phyloP scores from a whole-genome alignment of 352 stramenopile genomes.

The Elongisporangium prolatum region DNA sequence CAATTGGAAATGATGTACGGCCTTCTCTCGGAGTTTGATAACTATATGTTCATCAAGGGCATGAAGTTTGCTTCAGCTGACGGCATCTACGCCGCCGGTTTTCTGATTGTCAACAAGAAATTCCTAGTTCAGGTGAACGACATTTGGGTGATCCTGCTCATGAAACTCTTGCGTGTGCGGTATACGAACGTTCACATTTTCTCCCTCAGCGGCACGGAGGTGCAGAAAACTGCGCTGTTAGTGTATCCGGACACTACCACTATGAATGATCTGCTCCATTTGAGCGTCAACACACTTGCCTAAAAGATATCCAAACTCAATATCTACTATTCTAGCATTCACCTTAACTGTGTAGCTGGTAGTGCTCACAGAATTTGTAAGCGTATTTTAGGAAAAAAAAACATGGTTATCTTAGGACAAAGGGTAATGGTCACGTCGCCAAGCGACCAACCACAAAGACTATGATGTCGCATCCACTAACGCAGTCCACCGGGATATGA shows the following conservation, averaged over 20 bases:
- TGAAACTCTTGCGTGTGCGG: constrained; percentile 5
- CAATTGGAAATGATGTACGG: background rate
- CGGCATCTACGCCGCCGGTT: constrained; percentile 12
- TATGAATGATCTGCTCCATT: background rate
- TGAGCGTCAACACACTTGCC: background rate
- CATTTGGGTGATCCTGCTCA: constrained; percentile 3
- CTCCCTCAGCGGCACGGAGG: background rate
- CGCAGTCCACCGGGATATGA: too few relatives aligned
- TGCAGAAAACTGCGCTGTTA: constrained; percentile 1
- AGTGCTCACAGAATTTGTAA: too few relatives aligned
- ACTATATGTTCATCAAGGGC: constrained; percentile 15
- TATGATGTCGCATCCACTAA: too few relatives aligned
- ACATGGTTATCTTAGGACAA: too few relatives aligned
- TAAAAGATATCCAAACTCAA: background rate
- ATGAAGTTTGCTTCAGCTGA: constrained; percentile 19
- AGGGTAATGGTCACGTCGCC: too few relatives aligned
- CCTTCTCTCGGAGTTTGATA: constrained; percentile 4
- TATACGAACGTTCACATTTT: constrained; percentile 2
- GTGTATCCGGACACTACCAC: constrained; percentile 1
- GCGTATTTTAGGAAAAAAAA: too few relatives aligned
- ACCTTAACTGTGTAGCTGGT: too few relatives aligned
- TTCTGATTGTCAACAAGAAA: constrained; percentile 12
- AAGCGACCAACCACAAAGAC: too few relatives aligned
- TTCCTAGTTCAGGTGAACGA: constrained; percentile 12
- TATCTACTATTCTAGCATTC: too few relatives aligned